Base-by-base conservation (phyloP, 1,284 basidiomycete species). In the Ganoderma meredithae region DNA sequence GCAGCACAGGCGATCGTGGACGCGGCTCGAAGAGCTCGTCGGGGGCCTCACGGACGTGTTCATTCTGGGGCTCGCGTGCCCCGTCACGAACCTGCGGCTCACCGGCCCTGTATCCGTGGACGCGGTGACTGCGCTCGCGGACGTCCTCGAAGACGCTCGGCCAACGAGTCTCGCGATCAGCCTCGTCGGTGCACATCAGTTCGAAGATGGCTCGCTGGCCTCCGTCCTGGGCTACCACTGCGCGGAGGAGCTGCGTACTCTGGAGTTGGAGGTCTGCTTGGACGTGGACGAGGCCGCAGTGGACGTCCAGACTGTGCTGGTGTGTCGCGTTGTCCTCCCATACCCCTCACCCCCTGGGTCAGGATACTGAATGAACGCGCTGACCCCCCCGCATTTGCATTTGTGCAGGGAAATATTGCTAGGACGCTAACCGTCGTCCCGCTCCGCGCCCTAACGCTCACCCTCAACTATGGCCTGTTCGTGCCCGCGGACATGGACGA, bases 181-280 rank as follows among this genome's bases (percentile, higher is more conserved):
- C 31, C 17, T 56, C 13, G 55, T 27, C 7, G 31, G 55, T 2
- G 55, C 31, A 7, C 4, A 17, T 19, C 15, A n/a, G 33, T 56
- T 39, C 36, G 41, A 43, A 17, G 55, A 56, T 19, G 31, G 17
- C 8, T 4, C 55, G 27, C 7, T 56, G 19, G 55, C 33, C 1
- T 3, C 13, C 13, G 13, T 61, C 43, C 44, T 67, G n/a, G 25
- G 31, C 39, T 19, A 17, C 19, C 56, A 60, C 17, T 55, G 8
- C 8, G 52, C 63, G n/a, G 56, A 67, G 36, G 33, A 60, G 19
- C 22, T 71, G 41, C 55, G 49, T 1, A 1, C 47, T 12, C 60
- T 71, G 22, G 61, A 63, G 19, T 5, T 71, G 25, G 67, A 71
- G 44, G 2, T 71, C 1, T 62, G 61, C 39, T 59, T 65, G 33